Conservation (phyloP, 2,329 filamentous ascomycete genomes). For the Cryphonectria naterciae region DNA sequence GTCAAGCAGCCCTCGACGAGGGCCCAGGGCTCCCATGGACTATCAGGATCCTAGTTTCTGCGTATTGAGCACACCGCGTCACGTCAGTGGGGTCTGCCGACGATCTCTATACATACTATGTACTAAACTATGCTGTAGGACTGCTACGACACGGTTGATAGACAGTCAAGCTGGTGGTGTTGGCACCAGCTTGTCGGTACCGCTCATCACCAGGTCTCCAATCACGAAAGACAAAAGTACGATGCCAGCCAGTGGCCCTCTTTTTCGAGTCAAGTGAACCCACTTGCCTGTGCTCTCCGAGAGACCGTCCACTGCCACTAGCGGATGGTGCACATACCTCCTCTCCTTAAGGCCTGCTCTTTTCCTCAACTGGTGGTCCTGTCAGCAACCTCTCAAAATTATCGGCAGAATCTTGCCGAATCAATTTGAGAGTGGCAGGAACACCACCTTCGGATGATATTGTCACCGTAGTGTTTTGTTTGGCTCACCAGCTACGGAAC, state of each 20-base stretch:
- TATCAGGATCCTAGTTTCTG: not conserved
- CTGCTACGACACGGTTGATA: not conserved
- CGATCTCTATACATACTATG: not conserved
- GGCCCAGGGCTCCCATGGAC: not conserved
- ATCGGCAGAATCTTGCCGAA: not conserved
- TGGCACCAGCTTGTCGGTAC: constrained; percentile 1
- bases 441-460: not conserved
- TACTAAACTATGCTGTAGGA: not conserved
- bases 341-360: not conserved
- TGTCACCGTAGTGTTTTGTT: not conserved
- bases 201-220: not conserved
- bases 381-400: not conserved
- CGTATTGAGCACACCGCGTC: not conserved
- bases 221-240: not conserved
- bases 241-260: not conserved
- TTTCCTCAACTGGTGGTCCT: not conserved
- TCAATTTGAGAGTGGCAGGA: not conserved
- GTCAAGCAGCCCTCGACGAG: not conserved
- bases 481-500: not conserved
- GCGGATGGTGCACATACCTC: not conserved
- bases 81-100: not conserved
- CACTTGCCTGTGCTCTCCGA: not conserved
- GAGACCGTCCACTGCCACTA: not conserved
- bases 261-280: not conserved
- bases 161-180: not conserved